phyloP scores from a whole-genome alignment of 108 stramenopile genomes.

The Cyclotella atomus region DNA sequence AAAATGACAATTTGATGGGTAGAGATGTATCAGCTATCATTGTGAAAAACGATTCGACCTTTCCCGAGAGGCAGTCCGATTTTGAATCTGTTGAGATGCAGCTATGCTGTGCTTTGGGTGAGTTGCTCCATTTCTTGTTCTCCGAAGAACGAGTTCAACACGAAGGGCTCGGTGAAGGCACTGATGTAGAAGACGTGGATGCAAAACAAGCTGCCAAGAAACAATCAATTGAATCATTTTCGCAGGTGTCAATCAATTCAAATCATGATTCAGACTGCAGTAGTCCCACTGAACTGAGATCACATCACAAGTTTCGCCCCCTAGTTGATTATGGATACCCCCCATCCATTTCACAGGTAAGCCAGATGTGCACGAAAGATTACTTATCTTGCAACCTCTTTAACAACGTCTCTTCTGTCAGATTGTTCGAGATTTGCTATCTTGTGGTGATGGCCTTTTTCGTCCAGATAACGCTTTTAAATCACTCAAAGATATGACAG shows the following conservation, averaged over 20 bases:
- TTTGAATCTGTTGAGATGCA: neutral
- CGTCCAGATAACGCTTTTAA: neutral
- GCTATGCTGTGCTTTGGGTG: neutral
- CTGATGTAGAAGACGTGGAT: neutral
- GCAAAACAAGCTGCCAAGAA: neutral
- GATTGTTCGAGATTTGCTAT: neutral
- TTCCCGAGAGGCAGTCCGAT: neutral
- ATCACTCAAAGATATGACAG: neutral
- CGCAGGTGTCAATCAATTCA: neutral
- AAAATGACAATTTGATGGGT: neutral
- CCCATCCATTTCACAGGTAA: neutral
- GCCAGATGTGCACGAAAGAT: too few species aligned
- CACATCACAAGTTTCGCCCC: neutral
- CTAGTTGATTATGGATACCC: neutral
- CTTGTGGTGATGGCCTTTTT: neutral
- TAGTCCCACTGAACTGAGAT: neutral
- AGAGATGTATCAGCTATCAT: conserved; percentile 10
- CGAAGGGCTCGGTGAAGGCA: neutral
- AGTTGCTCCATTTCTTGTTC: conserved; percentile 3
- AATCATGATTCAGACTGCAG: neutral
- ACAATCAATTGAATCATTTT: neutral
- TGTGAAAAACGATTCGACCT: neutral
- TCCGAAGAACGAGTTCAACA: neutral
- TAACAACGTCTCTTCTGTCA: conserved; percentile 10
- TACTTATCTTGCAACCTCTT: too few species aligned